Percentiles rank a stretch among this genome's conserved stretches.
Conservation (phyloP, 352 stramenopile species). For the Elongisporangium prolatum region DNA sequence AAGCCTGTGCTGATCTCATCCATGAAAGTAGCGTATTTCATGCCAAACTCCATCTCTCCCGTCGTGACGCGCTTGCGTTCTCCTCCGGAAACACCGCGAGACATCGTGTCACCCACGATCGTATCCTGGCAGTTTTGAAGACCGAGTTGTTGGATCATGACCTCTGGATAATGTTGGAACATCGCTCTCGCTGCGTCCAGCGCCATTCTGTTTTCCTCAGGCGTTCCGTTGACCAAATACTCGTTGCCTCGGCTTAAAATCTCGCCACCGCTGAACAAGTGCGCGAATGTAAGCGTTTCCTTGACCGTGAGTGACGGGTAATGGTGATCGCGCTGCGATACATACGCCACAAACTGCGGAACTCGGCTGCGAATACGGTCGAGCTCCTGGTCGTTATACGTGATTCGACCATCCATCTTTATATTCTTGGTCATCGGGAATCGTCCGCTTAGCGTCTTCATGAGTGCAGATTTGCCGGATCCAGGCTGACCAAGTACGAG, state of each 20-base stretch:
- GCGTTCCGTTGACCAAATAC: slow-evolving; percentile 25
- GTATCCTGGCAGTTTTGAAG: slow-evolving; percentile 40
- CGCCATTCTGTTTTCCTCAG: slow-evolving; percentile 21
- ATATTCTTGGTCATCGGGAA: slow-evolving; percentile 32
- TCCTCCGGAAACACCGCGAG: slow-evolving; percentile 56
- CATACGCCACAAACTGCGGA: slow-evolving; percentile 43
- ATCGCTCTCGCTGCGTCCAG: neutral
- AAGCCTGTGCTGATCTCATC: slow-evolving; percentile 92
- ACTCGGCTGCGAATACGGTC: slow-evolving; percentile 3
- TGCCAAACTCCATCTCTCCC: slow-evolving; percentile 77
- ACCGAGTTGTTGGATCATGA: slow-evolving; percentile 28
- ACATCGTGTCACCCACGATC: slow-evolving; percentile 43
- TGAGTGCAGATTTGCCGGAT: slow-evolving; percentile 30
- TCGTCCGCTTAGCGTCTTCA: slow-evolving; percentile 39
- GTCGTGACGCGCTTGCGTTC: slow-evolving; percentile 66
- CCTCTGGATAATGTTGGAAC: slow-evolving; percentile 18
- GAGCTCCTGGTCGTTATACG: slow-evolving; percentile 23
- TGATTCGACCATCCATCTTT: slow-evolving; percentile 25
- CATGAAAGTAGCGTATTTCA: slow-evolving; percentile 66
- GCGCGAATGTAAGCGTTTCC: slow-evolving; percentile 45
- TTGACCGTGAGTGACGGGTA: slow-evolving; percentile 62
- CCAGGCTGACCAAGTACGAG: slow-evolving; percentile 27
- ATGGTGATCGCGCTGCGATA: slow-evolving; percentile 41
- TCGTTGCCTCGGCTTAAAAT: slow-evolving; percentile 23
- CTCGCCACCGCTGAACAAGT: slow-evolving; percentile 52